phyloP scores from a whole-genome alignment of 2,329 filamentous ascomycete genomes.

The Rugonectria rugulosa region DNA sequence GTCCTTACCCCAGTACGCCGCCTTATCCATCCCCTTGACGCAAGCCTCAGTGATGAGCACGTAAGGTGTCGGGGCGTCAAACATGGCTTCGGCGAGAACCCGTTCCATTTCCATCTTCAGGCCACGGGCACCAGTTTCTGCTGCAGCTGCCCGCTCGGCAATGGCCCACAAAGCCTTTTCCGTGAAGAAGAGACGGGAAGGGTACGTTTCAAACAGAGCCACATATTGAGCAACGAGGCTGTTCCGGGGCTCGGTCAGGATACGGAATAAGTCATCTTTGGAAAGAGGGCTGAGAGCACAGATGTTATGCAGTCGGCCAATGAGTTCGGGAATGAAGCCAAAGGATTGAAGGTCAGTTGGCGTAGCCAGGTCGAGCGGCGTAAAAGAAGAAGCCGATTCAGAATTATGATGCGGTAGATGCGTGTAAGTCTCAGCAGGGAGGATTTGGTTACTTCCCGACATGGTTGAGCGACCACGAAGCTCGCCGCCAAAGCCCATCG shows the following conservation, averaged over 20 bases:
- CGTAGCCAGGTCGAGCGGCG: constrained; percentile 74
- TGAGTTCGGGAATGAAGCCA: constrained; percentile 93
- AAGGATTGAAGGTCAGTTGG: constrained; percentile 82
- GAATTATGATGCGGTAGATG: constrained; percentile 64
- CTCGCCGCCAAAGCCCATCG: constrained; percentile 90
- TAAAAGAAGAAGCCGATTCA: constrained; percentile 51
- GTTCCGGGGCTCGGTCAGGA: constrained; percentile 92
- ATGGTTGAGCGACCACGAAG: constrained; percentile 67
- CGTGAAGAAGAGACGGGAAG: constrained; percentile 85
- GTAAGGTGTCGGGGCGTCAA: constrained; percentile 78
- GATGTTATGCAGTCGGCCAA: constrained; percentile 92
- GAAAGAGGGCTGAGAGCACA: constrained; percentile 83
- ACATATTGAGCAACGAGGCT: constrained; percentile 88
- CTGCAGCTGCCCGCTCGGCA: constrained; percentile 68
- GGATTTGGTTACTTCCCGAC: constrained; percentile 60
- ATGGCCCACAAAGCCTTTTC: constrained; percentile 81
- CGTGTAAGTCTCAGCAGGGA: constrained; percentile 68
- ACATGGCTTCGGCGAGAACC: constrained; percentile 81
- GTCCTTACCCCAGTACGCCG: constrained; percentile 72
- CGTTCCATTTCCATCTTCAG: constrained; percentile 83
- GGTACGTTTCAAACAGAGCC: constrained; percentile 80
- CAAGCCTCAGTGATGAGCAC: constrained; percentile 77
- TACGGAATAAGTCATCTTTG: constrained; percentile 74
- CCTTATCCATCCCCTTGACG: constrained; percentile 67
- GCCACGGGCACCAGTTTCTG: constrained; percentile 78